Conservation (phyloP, 495 filamentous ascomycete species). For the Xylaria palmicola region DNA sequence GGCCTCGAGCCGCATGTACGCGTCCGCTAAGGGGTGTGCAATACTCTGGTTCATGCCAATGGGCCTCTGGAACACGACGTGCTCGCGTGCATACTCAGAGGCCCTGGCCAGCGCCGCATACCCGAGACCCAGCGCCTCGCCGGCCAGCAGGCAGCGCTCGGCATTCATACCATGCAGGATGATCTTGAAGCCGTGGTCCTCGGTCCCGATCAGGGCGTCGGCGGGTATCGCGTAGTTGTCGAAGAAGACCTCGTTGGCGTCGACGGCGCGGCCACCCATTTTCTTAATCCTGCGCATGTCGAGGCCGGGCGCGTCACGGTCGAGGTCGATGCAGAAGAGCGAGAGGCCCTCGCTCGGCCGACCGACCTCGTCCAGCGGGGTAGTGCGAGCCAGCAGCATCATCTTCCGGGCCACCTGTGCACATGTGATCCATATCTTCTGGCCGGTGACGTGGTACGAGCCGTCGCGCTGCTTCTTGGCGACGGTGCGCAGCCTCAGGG, state of each 20-base stretch:
- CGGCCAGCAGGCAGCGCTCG: conserved; percentile 73
- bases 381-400: conserved; percentile 75
- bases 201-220: conserved; percentile 62
- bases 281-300: conserved; percentile 73
- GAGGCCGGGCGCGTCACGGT: conserved; percentile 56
- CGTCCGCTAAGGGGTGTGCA: conserved; percentile 69
- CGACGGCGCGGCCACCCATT: conserved; percentile 77
- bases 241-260: conserved; percentile 84
- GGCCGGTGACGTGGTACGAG: conserved; percentile 63
- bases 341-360: conserved; percentile 70
- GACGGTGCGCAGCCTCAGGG: conserved; percentile 62
- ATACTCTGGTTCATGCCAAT: conserved; percentile 78
- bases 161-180: conserved; percentile 83
- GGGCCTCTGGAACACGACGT: conserved; percentile 66
- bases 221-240: conserved; percentile 65
- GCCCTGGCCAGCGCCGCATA: conserved; percentile 69
- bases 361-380: conserved; percentile 60
- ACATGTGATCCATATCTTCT: conserved; percentile 83
- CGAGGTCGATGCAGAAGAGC: conserved; percentile 73
- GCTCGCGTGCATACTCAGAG: conserved; percentile 64
- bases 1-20: conserved; percentile 77
- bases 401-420: conserved; percentile 76
- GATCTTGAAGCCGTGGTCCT: conserved; percentile 73
- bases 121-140: conserved; percentile 74
- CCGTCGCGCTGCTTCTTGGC: conserved; percentile 52